Evolutionary conservation across 805 yeast species (phyloP), one percentile per base, ranked within the genome.

Genomic region (Wickerhamomyces pijperi): DNA sequence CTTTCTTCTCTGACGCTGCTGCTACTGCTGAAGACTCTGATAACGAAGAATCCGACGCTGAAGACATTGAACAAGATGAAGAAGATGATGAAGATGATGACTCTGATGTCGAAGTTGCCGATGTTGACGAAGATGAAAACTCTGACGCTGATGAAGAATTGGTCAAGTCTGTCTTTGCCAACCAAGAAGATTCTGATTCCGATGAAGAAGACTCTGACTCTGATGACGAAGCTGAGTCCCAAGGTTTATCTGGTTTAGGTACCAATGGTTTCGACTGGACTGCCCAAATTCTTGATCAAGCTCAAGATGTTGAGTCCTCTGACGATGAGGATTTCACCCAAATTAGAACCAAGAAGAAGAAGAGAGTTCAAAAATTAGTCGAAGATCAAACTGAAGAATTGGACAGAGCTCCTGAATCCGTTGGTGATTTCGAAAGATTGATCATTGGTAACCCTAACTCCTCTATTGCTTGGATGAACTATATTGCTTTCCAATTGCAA

Each of bases 401-500:
- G 43, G 76, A 76, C 50, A 73, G 87, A 51, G 83, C 88, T 14
- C 98, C 98, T 31, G 94, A 90, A 61, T 86, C 97, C 42, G 82
- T 77, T 34, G 65, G 78, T 36, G 99, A 92, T 59, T 92, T 87
- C 53, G 99, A 92, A 63, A 77, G 98, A 54, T 64, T 92, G 47
- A 70, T 92, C 40, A 73, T 92, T 43, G 94, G 97, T 57, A 82
- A 82, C 56, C 97, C 98, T 36, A 82, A 85, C 65, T 85, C 95
- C 3, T 90, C 98, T 1, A 74, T 88, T 28, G 62, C 86, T 41
- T 92, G 98, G 98, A 90, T 92, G 84, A 85, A 88, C 63, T 92
- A 83, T 63, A 92, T 92, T 96, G 88, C 97, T 4, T 92, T 90
- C 81, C 95, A 88, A 61, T 70, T 92, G 46, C 96, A 88, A 60